A percentile compares a stretch with the other conserved stretches of the same genome.
phyloP scores from a whole-genome alignment of 73 alveolate genomes.

The Tetrahymena borealis region DNA sequence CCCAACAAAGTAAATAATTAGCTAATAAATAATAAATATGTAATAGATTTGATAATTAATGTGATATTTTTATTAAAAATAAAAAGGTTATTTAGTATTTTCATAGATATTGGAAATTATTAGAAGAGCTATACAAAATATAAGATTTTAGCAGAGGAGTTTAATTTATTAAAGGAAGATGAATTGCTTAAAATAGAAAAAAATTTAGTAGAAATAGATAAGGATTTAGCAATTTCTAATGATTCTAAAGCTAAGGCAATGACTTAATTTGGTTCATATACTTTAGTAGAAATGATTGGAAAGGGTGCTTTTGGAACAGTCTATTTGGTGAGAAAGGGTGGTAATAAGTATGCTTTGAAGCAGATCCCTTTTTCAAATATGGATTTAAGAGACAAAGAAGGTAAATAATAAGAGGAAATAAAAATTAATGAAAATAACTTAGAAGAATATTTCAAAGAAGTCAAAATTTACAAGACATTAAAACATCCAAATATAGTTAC shows the following conservation, averaged over 20 bases:
- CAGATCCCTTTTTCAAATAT: constrained; percentile 56
- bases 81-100: constrained; percentile 61
- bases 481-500: constrained; percentile 91
- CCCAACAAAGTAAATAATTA: constrained; percentile 44
- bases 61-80: constrained; percentile 53
- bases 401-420: constrained; percentile 26
- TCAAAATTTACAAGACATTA: constrained; percentile 68
- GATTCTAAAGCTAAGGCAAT: constrained; percentile 19
- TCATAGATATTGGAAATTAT: constrained; percentile 82
- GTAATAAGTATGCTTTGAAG: constrained; percentile 71
- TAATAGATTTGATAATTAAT: constrained; percentile 28
- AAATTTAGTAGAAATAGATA: constrained; percentile 39
- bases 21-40: constrained; percentile 39
- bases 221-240: constrained; percentile 29
- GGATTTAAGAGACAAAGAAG: constrained; percentile 39
- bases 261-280: constrained; percentile 57
- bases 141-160: constrained; percentile 45
- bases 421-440: constrained; percentile 56
- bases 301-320: constrained; percentile 93
- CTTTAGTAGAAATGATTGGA: constrained; percentile 65
- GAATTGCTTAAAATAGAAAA: constrained; percentile 44
- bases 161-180: not conserved
- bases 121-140: constrained; percentile 50
- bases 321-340: constrained; percentile 67
- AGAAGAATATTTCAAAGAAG: constrained; percentile 78